These are phyloP conservation scores for Penicillium coprophilum DNA, from an alignment of 495 filamentous ascomycete species.

Conservation along the genomic window DNA sequence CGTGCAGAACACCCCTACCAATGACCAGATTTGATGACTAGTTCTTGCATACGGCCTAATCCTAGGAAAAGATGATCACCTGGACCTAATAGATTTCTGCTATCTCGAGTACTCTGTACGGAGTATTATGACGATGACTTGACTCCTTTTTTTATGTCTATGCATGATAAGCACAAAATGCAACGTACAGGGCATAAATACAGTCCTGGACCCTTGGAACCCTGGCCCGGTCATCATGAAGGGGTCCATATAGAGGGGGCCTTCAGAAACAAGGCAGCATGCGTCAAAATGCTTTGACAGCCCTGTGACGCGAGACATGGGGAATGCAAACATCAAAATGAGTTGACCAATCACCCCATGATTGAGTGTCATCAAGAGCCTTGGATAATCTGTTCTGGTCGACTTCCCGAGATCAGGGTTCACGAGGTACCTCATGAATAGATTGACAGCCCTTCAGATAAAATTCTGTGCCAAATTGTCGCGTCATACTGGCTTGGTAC, in stretches of 20 bases:
- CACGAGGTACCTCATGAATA: neutral
- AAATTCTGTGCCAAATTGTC: neutral
- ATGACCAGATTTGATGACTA: no score
- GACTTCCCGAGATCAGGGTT: neutral
- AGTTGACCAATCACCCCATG: neutral
- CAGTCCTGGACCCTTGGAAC: neutral
- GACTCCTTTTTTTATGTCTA: neutral
- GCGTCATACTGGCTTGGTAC: neutral
- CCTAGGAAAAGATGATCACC: no score
- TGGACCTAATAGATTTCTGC: no score
- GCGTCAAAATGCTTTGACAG: constrained; percentile 3
- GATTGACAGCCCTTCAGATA: neutral
- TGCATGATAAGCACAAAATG: neutral
- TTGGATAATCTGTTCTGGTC: neutral
- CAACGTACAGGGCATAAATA: neutral
- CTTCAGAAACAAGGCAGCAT: constrained; percentile 6
- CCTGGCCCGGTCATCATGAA: constrained; percentile 11
- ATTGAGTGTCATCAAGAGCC: no score
- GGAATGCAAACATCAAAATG: constrained; percentile 8
- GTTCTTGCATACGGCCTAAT: no score
- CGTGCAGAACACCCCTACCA: no score
- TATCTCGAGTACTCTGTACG: no score
- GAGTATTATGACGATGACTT: neutral
- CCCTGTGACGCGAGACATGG: constrained; percentile 7
- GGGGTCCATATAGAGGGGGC: constrained; percentile 18